Conservation (phyloP, 345 rosid species). For the Jatropha curcas region DNA sequence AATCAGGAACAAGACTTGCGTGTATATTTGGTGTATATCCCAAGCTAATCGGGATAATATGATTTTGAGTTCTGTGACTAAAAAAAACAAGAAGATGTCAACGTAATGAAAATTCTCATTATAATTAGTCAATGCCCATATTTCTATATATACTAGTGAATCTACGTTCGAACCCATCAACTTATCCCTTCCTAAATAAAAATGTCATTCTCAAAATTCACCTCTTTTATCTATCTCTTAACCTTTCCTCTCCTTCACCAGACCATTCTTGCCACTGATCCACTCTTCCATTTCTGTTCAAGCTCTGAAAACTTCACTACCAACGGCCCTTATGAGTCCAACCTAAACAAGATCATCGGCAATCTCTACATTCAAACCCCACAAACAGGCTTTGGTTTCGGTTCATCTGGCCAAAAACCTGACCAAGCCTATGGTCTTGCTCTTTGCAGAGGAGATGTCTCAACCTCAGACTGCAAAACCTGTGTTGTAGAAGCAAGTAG, state of each 20-base stretch:
- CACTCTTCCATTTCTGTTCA: slow-evolving; percentile 46
- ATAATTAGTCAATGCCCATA: no score
- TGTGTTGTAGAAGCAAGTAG: slow-evolving; percentile 34
- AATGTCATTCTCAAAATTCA: slow-evolving; percentile 26
- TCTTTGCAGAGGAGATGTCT: slow-evolving; percentile 43
- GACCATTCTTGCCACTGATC: slow-evolving; percentile 25
- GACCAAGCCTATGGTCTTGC: slow-evolving; percentile 34
- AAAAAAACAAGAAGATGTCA: no score
- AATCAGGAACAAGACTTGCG: no score
- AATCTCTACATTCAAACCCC: slow-evolving; percentile 28
- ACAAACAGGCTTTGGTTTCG: slow-evolving; percentile 30
- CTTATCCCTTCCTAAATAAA: neutral
- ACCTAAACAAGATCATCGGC: slow-evolving; percentile 34
- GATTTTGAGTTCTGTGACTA: no score
- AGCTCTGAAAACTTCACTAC: slow-evolving; percentile 35
- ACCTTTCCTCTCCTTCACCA: slow-evolving; percentile 35
- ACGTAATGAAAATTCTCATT: no score
- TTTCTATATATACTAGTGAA: neutral
- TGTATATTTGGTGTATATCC: no score
- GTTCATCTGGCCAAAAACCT: slow-evolving; percentile 22
- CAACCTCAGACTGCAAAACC: slow-evolving; percentile 33
- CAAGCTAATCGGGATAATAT: no score
- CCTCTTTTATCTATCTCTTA: slow-evolving; percentile 8
- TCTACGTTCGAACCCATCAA: neutral
- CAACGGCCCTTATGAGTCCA: slow-evolving; percentile 31